phyloP scores from a whole-genome alignment of 176 grass and related monocot genomes.

The Phoenix dactylifera region DNA sequence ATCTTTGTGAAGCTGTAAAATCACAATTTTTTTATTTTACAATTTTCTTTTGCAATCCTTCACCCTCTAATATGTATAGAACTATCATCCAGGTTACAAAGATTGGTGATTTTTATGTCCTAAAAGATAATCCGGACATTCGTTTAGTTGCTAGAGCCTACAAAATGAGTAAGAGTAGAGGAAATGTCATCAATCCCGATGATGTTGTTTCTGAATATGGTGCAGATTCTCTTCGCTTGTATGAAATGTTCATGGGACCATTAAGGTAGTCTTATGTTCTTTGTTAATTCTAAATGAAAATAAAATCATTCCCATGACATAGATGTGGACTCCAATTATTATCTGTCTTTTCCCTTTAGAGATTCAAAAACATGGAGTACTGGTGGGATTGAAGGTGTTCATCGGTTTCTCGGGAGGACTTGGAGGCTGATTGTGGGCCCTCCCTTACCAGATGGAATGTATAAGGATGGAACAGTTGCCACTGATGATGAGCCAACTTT shows the following conservation, averaged over 20 bases:
- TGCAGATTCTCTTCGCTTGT: conserved; percentile 92
- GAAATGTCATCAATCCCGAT: conserved; percentile 97
- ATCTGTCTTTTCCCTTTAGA: conserved; percentile 16
- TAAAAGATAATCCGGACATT: conserved; percentile 69
- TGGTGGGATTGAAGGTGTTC: conserved; percentile 91
- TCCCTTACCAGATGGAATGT: conserved; percentile 65
- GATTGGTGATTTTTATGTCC: conserved; percentile 75
- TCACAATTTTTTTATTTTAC: neutral
- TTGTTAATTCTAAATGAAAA: neutral
- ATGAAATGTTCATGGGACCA: conserved; percentile 99
- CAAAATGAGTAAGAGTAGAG: conserved; percentile 99
- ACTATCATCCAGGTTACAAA: conserved; percentile 58
- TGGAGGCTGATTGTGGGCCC: conserved; percentile 84
- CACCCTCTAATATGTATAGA: neutral
- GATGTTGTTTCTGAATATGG: conserved; percentile 96
- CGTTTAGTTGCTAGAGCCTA: conserved; percentile 66
- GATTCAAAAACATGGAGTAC: conserved; percentile 97
- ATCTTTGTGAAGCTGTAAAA: conserved; percentile 1
- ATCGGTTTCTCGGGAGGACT: conserved; percentile 83
- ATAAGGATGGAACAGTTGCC: conserved; percentile 44
- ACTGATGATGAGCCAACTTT: conserved; percentile 53
- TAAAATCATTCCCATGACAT: neutral
- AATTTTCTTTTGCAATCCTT: neutral
- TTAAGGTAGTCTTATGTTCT: conserved; percentile 31
- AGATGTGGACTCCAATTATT: too few relatives aligned